Evolutionary conservation across 352 stramenopile genomes (phyloP), one percentile per base, ranked within the genome.

Genomic region (Globisporangium emineosum): DNA sequence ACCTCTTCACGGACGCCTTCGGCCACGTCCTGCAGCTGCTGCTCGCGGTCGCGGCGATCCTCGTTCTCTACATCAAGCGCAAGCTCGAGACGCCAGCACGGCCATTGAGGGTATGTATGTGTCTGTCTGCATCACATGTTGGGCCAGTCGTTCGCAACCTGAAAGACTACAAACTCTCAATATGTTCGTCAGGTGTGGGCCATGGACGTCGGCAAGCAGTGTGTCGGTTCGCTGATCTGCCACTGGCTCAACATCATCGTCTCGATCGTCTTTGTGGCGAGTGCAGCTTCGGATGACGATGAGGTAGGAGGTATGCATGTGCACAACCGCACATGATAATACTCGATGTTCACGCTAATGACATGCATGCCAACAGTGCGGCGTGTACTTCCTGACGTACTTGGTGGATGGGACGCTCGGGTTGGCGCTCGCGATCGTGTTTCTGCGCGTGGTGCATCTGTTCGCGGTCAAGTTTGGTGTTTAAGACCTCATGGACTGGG

Each of bases 51-150:
- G 78, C 74, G 12, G 78, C 80, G 3, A 52, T 92, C 5, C 71
- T 86, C 67, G 71, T 92, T 45, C 72, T 92, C 56, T 90, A 81
- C 68, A 79, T 91, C 71, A 92, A 92, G 71, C 77, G 83, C 60
- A 86, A 91, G 63, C 75, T 91, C 54, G 85, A 92, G 73, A 80
- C 76, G 15, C 81, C 81, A 33, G 88, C 87, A 60, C 78, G 81
- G 0, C 79, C 78, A 15, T 63, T 93, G 12, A 81, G 76, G 52
- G 78, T 84, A 19, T 17, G 17, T 2, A 2, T 23, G 17, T 17
- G 21, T 47, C 17, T 15, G 5, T 6, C 23, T 47, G 17, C 40
- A 47, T 15, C 8, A n/a, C n/a, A n/a, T 23, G 6, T 9, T 47
- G n/a, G 12, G 10, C 6, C 15, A 47, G 17, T 10, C 9, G 9